phyloP scores from a whole-genome alignment of 495 filamentous ascomycete species.

The Aspergillus leporis region DNA sequence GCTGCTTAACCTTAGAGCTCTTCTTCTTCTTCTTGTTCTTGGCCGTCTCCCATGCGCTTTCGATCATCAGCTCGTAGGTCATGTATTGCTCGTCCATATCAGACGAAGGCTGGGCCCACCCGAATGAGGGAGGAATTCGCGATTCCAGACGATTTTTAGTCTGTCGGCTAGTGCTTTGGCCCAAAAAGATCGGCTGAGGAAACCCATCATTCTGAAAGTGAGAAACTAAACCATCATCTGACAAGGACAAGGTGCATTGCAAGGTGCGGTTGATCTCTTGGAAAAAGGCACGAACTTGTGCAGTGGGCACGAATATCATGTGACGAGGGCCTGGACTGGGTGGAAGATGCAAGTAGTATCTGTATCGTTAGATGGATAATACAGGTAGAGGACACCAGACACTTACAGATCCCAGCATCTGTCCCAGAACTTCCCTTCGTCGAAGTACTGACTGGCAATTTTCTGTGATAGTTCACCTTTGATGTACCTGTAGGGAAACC shows the following conservation, averaged over 20 bases:
- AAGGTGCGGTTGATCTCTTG: constrained; percentile 57
- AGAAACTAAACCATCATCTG: constrained; percentile 55
- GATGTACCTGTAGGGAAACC: constrained; percentile 62
- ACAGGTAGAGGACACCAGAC: neutral
- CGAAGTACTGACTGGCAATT: constrained; percentile 57
- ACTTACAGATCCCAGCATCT: constrained; percentile 77
- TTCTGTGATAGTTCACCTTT: constrained; percentile 41
- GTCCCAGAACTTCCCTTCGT: constrained; percentile 56
- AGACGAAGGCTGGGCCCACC: constrained; percentile 12
- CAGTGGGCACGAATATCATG: constrained; percentile 62
- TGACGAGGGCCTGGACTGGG: constrained; percentile 41
- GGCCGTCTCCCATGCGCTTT: constrained; percentile 38
- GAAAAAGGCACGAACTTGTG: constrained; percentile 61
- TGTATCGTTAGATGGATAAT: constrained; percentile 25
- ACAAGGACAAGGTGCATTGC: constrained; percentile 49
- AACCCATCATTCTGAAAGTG: constrained; percentile 55
- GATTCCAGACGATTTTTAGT: constrained; percentile 35
- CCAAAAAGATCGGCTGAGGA: constrained; percentile 65
- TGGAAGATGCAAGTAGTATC: constrained; percentile 67
- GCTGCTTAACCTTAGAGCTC: constrained; percentile 48
- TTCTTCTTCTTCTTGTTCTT: constrained; percentile 44
- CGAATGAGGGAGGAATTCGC: constrained; percentile 27
- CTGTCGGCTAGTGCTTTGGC: constrained; percentile 43
- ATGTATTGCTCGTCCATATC: constrained; percentile 30
- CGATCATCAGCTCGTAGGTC: constrained; percentile 51